Evolutionary conservation across 495 filamentous ascomycete genomes (phyloP), one percentile per base, ranked within the genome.

Genomic region (Podospora comata): DNA sequence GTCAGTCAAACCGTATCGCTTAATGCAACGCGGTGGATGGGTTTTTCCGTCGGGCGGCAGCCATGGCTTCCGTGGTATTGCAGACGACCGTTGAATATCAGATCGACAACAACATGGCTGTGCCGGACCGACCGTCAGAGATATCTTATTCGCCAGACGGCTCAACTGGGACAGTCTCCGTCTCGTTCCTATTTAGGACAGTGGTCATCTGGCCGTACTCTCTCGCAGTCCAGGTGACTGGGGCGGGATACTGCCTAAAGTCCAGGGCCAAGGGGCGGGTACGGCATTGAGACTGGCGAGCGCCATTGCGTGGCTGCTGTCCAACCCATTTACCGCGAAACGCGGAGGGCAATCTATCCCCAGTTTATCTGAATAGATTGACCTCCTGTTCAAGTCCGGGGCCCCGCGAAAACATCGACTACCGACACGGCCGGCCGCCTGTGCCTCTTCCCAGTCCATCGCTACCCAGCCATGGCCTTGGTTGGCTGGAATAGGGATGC

Each of bases 281-380:
- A 62, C 70, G 74, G 73, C 74, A 75, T 75, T 72, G 73, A 72
- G 19, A 64, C 30, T 72, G 67, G 70, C 70, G 68, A 70, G 68
- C 60, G 68, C 66, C 68, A 67, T 65, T 64, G 54, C 71, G 30
- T 64, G 62, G 39, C 60, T 67, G 68, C 57, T 63, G 65, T 64
- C 58, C 67, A 71, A 72, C 66, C 13, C 65, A 48, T 68, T 44
- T 53, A 39, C 62, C 60, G 23, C 60, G 48, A 62, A 15, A 69
- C 34, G 57, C 58, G 54, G 65, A 20, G 23, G 58, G 71, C 65
- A 77, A 76, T 78, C 69, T 76, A 68, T 60, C 27, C 60, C 26
- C 71, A 71, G 71, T 78, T 57, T 78, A 77, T 75, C 69, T 76
- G 71, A 75, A 70, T 76, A 79, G 18, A 75, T 75, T 77, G 68